These are phyloP conservation scores for Kwoniella sp. DNA, from an alignment of 768 basidiomycete genomes.

Conservation along the genomic window DNA sequence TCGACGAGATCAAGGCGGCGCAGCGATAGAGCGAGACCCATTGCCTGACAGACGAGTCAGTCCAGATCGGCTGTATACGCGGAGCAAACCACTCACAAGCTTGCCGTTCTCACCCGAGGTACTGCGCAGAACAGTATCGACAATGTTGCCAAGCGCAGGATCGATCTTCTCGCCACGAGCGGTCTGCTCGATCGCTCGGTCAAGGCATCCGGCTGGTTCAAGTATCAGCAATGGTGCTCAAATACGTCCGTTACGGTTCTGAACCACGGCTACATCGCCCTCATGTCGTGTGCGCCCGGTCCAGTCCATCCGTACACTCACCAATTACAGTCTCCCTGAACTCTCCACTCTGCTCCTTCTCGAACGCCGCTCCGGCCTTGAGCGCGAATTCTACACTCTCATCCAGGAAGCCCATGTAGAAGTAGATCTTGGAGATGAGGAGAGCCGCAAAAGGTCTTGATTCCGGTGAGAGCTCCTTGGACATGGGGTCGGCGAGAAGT, in stretches of 20 bases:
- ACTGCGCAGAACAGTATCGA: conserved; percentile 80
- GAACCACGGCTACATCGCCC: no score
- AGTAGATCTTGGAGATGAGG: conserved; percentile 96
- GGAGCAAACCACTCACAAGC: conserved; percentile 57
- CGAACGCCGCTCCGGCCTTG: conserved; percentile 80
- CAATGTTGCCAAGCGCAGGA: conserved; percentile 70
- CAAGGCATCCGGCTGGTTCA: conserved; percentile 81
- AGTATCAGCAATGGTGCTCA: neutral
- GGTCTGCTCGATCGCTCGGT: conserved; percentile 77
- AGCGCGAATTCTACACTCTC: conserved; percentile 94
- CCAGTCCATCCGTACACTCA: conserved; percentile 53
- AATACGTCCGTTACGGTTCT: neutral
- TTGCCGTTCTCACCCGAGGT: conserved; percentile 87
- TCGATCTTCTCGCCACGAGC: conserved; percentile 66
- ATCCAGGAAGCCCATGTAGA: conserved; percentile 89
- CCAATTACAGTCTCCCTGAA: conserved; percentile 93
- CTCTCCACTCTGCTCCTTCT: conserved; percentile 61
- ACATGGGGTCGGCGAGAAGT: conserved; percentile 74
- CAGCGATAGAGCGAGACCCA: conserved; percentile 91
- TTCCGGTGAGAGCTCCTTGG: conserved; percentile 61
- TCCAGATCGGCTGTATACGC: neutral
- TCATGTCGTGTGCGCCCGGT: no score
- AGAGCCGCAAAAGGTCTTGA: conserved; percentile 80
- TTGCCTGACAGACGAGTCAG: conserved; percentile 62
- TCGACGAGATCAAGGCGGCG: conserved; percentile 81